Conservation (phyloP, 192 early-diverging fungal species). For the Coemansia sp. region DNA sequence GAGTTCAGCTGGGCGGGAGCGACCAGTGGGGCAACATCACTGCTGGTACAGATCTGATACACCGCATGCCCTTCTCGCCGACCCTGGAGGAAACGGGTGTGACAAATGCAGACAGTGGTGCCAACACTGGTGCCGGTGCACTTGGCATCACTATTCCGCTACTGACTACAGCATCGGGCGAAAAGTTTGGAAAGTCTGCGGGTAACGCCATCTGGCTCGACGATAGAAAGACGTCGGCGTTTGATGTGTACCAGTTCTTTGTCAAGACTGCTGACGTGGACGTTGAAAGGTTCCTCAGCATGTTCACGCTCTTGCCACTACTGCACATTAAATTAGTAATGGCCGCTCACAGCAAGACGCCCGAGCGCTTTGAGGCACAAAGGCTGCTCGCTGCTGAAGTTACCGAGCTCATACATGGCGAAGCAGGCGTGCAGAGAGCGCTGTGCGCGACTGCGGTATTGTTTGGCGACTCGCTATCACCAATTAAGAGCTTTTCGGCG, state of each 20-base stretch:
- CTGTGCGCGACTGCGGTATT: slow-evolving; percentile 69
- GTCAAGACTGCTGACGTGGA: slow-evolving; percentile 78
- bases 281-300: slow-evolving; percentile 67
- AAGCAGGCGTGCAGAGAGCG: slow-evolving; percentile 64
- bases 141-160: slow-evolving; percentile 87
- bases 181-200: slow-evolving; percentile 97
- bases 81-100: background rate
- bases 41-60: slow-evolving; percentile 88
- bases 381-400: slow-evolving; percentile 73
- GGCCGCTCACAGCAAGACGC: slow-evolving; percentile 59
- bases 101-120: slow-evolving; percentile 5
- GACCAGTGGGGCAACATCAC: slow-evolving; percentile 99
- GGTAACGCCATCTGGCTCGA: slow-evolving; percentile 97
- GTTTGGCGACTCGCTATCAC: slow-evolving; percentile 60
- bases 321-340: slow-evolving; percentile 62
- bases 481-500: slow-evolving; percentile 11
- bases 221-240: slow-evolving; percentile 68
- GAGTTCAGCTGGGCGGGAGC: slow-evolving; percentile 81
- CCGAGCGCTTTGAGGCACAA: slow-evolving; percentile 74
- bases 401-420: slow-evolving; percentile 87
- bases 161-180: slow-evolving; percentile 80
- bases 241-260: slow-evolving; percentile 96
- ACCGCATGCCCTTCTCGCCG: slow-evolving; percentile 52
- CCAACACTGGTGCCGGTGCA: slow-evolving; percentile 31
- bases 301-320: slow-evolving; percentile 77